Evolutionary conservation across 257 asterid genomes (phyloP), one percentile per base, ranked within the genome.

Genomic region (Solanum verrucosum): DNA sequence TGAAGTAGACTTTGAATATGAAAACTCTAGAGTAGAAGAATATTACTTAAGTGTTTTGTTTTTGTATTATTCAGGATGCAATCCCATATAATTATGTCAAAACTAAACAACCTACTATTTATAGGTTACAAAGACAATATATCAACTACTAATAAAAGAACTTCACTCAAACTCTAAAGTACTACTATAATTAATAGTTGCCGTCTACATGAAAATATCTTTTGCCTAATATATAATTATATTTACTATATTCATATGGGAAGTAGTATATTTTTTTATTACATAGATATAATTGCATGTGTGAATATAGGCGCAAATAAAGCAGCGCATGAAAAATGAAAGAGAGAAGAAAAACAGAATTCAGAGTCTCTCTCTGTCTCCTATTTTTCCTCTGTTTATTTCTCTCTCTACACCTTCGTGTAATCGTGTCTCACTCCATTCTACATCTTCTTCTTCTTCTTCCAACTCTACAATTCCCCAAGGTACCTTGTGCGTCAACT

Each of bases 371-470:
- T 81, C 38, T 63, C 92, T 68, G 37, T 65, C 37, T 84, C 88
- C 87, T 85, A 73, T 38, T 67, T 84, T 35, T 83, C 73, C 81
- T 86, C 85, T 84, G 60, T 77, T 38, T 77, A 18, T 74, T 72
- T 72, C 81, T 63, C 86, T 91, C 88, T 87, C 87, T 83, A 37
- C 49, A 71, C 84, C 81, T 77, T 88, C 81, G 31, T 59, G 67
- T 59, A 59, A 59, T 59, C 67, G 67, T 88, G 77, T 85, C 89
- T 84, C 85, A 92, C 91, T 89, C 94, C 93, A 90, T 90, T 88
- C 88, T 86, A 86, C 79, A 90, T 91, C 90, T 70, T 77, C 79
- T 88, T 78, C 86, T 88, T 49, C 56, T 38, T 38, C 44, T 38
- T 38, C 44, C 71, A 87, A 79, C 75, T 85, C 83, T 84, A 59